Base-by-base conservation (phyloP, 768 basidiomycete species). In the Tricholoma sp. region DNA sequence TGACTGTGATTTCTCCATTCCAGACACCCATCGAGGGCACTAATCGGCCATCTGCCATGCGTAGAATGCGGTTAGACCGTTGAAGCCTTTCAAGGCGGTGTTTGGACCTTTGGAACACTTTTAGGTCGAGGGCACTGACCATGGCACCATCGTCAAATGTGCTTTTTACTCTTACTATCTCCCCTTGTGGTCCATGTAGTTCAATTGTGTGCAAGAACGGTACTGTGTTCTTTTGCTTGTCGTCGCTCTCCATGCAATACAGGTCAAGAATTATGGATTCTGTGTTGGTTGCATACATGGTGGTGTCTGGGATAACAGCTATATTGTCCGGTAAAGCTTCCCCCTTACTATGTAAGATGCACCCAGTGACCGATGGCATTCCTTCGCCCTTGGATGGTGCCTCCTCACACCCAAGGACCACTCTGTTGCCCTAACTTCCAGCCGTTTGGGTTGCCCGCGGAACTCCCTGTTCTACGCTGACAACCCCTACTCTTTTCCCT, bases 271-370 rank as follows among this genome's bases (percentile, higher is more conserved):
- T 35, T 1, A 14, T 19, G 3, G 21, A 21, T 52, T 52, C 18
- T 7, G 51, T 6, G 4, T 29, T 9, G 4, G 27, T 5, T 52
- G 51, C 8, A 19, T 52, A 52, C 51, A 52, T 31, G 31, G 21
- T 34, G 18, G 51, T 52, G 18, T 52, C 31, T 52, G 51, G 29
- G 18, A n/a, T 52, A 34, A 41, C 39, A 16, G 39, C 39, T 41
- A 41, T n/a, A 16, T 41, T 6, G 7, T 19, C 7, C 9, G 7
- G 39, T 41, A 41, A 41, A 4, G 18, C 39, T 41, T 16, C 39
- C 39, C 16, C 39, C 18, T 41, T 41, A 41, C 39, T 12, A 41
- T 16, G 69, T 73, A 6, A 74, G 45, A 0, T 41, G 7, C 39
- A 41, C 39, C 19, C 21, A 21, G 43, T 22, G 18, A 1, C 11